Percentiles rank a stretch among this genome's conserved stretches.
Conservation (phyloP, 225 moss, liverwort and hornwort species). For the Thuidium tamariscinum region DNA sequence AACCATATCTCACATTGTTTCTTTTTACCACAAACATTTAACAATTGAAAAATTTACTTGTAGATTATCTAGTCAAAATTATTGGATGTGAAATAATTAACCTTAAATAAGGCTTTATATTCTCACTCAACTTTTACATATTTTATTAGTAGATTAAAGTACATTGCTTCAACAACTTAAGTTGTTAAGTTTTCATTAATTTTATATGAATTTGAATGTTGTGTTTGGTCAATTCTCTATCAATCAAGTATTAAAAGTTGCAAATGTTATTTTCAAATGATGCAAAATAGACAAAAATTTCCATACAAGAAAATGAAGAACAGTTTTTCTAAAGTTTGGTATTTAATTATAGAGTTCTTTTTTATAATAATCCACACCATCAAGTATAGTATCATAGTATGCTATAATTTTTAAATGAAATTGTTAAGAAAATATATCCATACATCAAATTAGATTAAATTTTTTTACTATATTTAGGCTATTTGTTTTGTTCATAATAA, state of each 20-base stretch:
- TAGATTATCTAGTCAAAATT: neutral
- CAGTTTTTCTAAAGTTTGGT: too few species aligned
- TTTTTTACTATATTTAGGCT: too few species aligned
- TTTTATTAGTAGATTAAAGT: neutral
- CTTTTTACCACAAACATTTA: neutral
- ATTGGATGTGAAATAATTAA: neutral
- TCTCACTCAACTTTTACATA: neutral
- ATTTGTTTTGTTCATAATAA: too few species aligned
- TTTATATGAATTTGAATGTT: neutral
- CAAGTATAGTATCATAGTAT: too few species aligned
- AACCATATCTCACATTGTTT: neutral
- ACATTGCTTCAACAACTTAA: neutral
- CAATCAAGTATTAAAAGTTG: neutral
- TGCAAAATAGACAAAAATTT: neutral
- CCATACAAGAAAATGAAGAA: too few species aligned
- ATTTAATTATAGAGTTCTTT: too few species aligned
- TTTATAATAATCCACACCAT: too few species aligned
- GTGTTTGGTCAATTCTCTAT: rapidly evolving
- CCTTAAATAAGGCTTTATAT: neutral
- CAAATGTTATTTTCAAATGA: neutral
- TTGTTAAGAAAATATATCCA: too few species aligned
- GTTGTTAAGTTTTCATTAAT: neutral
- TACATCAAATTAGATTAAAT: too few species aligned
- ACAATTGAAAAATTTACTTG: neutral
- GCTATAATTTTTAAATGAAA: too few species aligned